Evolutionary conservation across 192 early-diverging fungal species (phyloP).

Genomic region (Backusella luteola): DNA sequence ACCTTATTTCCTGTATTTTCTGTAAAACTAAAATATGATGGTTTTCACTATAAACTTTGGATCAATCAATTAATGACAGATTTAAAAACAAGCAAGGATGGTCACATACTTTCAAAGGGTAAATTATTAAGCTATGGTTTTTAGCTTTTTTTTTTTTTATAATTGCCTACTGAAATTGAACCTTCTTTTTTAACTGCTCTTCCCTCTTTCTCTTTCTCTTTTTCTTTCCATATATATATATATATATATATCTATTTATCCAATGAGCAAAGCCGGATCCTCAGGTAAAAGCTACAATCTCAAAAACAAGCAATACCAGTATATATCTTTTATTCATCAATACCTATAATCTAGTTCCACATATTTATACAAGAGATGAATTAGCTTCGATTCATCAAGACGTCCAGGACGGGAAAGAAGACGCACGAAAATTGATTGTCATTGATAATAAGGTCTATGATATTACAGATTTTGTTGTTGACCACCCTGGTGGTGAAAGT

Average conservation of each 20-base stretch:
- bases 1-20: background rate
- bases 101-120: background rate
- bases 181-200: background rate
- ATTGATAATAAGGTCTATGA: conserved; percentile 84
- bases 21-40: background rate
- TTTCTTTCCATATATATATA: too few species aligned
- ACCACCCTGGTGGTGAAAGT: conserved; percentile 73
- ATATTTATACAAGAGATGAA: conserved; percentile 24
- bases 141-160: conserved; percentile 4
- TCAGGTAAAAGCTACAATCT: background rate
- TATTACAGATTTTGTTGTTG: conserved; percentile 66
- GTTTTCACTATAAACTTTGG: background rate
- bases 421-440: conserved; percentile 52
- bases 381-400: conserved; percentile 14
- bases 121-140: background rate
- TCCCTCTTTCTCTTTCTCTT: background rate
- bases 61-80: background rate
- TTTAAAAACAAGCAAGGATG: background rate
- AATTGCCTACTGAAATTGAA: background rate
- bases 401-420: conserved; percentile 36
- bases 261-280: background rate
- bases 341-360: conserved; percentile 9
- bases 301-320: too few species aligned
- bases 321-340: background rate
- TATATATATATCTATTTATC: background rate